Evolutionary conservation across 176 grass and related monocot species (phyloP), one percentile per base, ranked within the genome.

Genomic region (Olyra latifolia): DNA sequence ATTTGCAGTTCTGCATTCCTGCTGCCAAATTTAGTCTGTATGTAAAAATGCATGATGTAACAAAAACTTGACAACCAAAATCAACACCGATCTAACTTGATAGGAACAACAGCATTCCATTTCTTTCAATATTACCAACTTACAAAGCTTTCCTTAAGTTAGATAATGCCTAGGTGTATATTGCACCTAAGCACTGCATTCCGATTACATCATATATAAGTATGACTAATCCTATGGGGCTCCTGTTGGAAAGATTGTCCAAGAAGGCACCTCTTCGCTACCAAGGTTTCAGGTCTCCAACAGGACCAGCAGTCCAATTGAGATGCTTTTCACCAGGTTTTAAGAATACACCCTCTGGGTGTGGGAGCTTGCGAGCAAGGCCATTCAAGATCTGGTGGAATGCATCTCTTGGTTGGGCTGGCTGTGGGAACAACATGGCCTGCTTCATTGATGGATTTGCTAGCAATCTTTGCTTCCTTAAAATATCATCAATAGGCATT

Each of bases 381-480:
- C 88, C 95, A 25, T 98, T 98, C 83, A 98, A 56, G 74, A 98
- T 98, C 67, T 98, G 95, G 80, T 98, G 95, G 88, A 98, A 98
- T 0, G 92, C 95, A 10, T 98, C 95, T 30, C 95, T 84, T 45
- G 92, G 79, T 66, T 94, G 87, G 23, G 85, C 89, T 75, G 95
- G 95, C 73, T 94, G 92, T 0, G 92, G 95, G 72, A 98, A 94
- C 42, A 94, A 40, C 92, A 98, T 92, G 38, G 95, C 95, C 81
- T 92, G 87, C 84, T 98, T 98, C 89, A 98, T 92, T 7, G 91
- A 94, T 57, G 95, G 95, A 80, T 98, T 94, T 64, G 95, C 95
- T 16, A 98, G 86, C 65, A 98, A 77, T 75, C 95, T 92, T 73
- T 98, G 95, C 80, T 98, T 98, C 29, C 95, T 98, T 87, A 98